phyloP scores from a whole-genome alignment of 2,329 filamentous ascomycete species.

The Alternaria dauci region DNA sequence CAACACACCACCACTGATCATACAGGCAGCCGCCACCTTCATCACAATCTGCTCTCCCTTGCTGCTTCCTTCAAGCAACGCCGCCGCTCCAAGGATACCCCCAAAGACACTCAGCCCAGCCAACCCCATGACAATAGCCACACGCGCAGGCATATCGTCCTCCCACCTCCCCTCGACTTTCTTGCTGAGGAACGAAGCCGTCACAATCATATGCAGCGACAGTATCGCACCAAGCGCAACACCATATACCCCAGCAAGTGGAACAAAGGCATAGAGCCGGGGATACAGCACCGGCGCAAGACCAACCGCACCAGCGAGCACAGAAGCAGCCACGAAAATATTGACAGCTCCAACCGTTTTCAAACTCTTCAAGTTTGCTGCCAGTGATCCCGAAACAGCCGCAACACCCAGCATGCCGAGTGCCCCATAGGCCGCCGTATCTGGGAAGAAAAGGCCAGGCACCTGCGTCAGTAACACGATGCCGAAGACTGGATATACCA shows the following conservation, averaged over 20 bases:
- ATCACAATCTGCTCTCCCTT: slow-evolving; percentile 9
- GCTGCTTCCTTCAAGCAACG: slow-evolving; percentile 13
- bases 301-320: not conserved
- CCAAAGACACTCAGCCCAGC: slow-evolving; percentile 13
- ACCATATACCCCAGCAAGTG: slow-evolving; percentile 11
- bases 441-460: not conserved
- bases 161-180: slow-evolving; percentile 6
- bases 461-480: not conserved
- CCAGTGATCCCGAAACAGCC: slow-evolving; percentile 7
- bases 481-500: not conserved
- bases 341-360: slow-evolving; percentile 9
- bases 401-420: slow-evolving; percentile 16
- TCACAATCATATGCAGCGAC: not conserved
- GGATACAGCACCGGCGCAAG: not conserved
- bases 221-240: slow-evolving; percentile 15
- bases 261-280: not conserved
- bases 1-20: not conserved
- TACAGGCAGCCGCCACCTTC: slow-evolving; percentile 6
- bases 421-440: not conserved
- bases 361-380: not conserved
- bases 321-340: slow-evolving; percentile 5
- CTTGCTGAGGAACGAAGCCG: not conserved
- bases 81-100: slow-evolving; percentile 14
- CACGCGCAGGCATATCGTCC: slow-evolving; percentile 7
- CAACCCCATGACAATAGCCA: slow-evolving; percentile 11